Base-by-base conservation (phyloP, 345 rosid species). In the Salix udensis region DNA sequence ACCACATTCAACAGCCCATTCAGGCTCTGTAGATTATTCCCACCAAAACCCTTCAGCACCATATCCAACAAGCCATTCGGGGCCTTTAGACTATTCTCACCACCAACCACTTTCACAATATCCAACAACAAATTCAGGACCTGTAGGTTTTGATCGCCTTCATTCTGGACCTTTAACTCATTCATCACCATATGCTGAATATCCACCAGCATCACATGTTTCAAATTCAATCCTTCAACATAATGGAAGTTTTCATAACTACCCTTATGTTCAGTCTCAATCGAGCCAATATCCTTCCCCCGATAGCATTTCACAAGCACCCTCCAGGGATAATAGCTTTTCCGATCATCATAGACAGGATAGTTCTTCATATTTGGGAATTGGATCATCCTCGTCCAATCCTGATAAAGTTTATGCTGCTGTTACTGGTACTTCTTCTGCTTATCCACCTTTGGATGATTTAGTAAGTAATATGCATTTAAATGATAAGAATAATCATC, bases 401-500 rank as follows among this genome's bases (percentile, higher is more conserved):
- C 70, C 53, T 48, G 88, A 77, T 39, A 80, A 61, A 68, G 48
- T 50, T 19, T 52, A 37, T 76, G 72, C 39, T 40, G 50, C 71
- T 16, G 71, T 44, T 7, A 14, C 15, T 42, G 23, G 30, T 52
- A 81, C 85, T 15, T 67, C 87, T 16, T 70, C 96, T 52, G 67
- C 82, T 11, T 95, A 95, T 77, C 98, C 98, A 4, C 88, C 95
- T 68, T 74, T 93, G 80, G 89, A 91, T 82, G 89, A 85, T 44
- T 81, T 83, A 67, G 62, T 93, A 83, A 77, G 78, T 67, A 82
- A 76, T 58, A 69, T 88, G 81, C 90, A 77, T 75, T 67, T 89
- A 77, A 79, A 88, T 60, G 88, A 80, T 74, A 68, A n/a, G 42
- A 65, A 48, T 52, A 80, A 77, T 70, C 87, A 52, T 1, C 84